A percentile compares a stretch with the other conserved stretches of the same genome.
Conservation (phyloP, 2,329 filamentous ascomycete genomes). For the Phialocephala sp. region DNA sequence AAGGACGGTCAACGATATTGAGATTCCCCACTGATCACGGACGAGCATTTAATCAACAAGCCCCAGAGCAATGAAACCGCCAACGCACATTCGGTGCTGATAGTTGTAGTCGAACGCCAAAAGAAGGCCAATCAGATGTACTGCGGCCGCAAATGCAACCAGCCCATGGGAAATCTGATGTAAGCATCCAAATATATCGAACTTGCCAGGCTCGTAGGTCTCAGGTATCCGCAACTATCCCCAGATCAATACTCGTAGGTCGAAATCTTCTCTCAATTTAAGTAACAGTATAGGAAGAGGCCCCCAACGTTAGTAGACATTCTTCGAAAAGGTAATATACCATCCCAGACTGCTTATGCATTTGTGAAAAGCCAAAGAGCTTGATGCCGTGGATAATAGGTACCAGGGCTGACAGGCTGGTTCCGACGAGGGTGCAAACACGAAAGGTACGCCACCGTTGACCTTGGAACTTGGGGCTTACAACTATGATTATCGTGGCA, state of each 20-base stretch:
- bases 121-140: constrained; percentile 22
- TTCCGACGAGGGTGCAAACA: constrained; percentile 31
- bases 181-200: constrained; percentile 33
- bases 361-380: constrained; percentile 26
- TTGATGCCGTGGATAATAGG: constrained; percentile 32
- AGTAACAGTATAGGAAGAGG: neutral
- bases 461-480: constrained; percentile 35
- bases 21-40: no score
- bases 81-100: neutral
- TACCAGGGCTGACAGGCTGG: constrained; percentile 31
- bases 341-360: constrained; percentile 29
- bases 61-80: no score
- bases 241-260: constrained; percentile 28
- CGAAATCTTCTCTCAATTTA: constrained; percentile 8
- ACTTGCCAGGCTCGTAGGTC: constrained; percentile 28
- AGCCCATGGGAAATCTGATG: constrained; percentile 39
- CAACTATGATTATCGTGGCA: constrained; percentile 43
- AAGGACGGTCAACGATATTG: no score
- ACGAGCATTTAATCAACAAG: no score
- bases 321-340: constrained; percentile 21
- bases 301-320: constrained; percentile 14
- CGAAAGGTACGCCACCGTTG: constrained; percentile 32
- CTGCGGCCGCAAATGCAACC: constrained; percentile 23
- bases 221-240: constrained; percentile 32
- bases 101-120: constrained; percentile 2